These are phyloP conservation scores for Nemania serpens DNA, from an alignment of 2,329 filamentous ascomycete species.

Conservation along the genomic window DNA sequence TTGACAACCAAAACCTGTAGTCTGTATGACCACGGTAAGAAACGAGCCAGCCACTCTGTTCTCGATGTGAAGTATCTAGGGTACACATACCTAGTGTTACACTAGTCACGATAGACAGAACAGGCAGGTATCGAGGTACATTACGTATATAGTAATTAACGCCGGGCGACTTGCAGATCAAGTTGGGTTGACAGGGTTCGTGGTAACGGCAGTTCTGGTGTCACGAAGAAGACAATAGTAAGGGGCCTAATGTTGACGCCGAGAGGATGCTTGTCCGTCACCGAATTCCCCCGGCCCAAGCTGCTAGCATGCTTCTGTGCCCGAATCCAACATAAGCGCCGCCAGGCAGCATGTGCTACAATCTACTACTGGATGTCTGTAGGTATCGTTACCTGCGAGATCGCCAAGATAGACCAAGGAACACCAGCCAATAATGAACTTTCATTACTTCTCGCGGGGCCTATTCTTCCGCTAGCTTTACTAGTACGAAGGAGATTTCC, in stretches of 20 bases:
- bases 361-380: neutral
- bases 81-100: slow-evolving; percentile 5
- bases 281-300: slow-evolving; percentile 23
- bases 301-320: slow-evolving; percentile 13
- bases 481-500: slow-evolving; percentile 1
- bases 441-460: neutral
- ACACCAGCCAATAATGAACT: slow-evolving; percentile 10
- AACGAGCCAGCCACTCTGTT: slow-evolving; percentile 4
- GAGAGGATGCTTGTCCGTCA: slow-evolving; percentile 2
- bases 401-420: slow-evolving; percentile 14
- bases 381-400: slow-evolving; percentile 21
- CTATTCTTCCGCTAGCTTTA: slow-evolving; percentile 6
- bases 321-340: slow-evolving; percentile 20
- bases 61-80: neutral
- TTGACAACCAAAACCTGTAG: neutral
- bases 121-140: slow-evolving; percentile 15
- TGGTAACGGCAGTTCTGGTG: neutral
- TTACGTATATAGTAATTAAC: neutral
- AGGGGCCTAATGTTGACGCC: slow-evolving; percentile 19
- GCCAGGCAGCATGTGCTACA: slow-evolving; percentile 4
- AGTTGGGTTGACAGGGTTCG: slow-evolving; percentile 21
- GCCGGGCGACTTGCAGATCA: slow-evolving; percentile 26
- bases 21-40: slow-evolving; percentile 9
- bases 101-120: slow-evolving; percentile 10
- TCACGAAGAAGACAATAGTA: slow-evolving; percentile 2